phyloP scores from a whole-genome alignment of 164 flowering plant species.

The Aristolochia californica region DNA sequence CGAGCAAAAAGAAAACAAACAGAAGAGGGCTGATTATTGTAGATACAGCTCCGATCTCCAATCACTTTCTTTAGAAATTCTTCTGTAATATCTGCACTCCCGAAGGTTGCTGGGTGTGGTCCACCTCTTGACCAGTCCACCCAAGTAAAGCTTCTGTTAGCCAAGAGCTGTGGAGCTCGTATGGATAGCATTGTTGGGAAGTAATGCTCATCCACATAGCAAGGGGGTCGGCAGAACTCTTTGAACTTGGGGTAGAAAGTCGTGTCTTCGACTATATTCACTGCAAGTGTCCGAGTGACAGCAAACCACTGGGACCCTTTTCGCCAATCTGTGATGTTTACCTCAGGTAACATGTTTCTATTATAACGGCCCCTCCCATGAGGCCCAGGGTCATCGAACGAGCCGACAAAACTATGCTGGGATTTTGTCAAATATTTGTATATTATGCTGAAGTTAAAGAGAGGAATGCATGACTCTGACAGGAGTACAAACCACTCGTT shows the following conservation, averaged over 20 bases:
- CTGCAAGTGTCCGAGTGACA: conserved; percentile 51
- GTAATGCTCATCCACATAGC: conserved; percentile 94
- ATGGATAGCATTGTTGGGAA: conserved; percentile 81
- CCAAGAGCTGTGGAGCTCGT: conserved; percentile 42
- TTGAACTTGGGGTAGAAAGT: conserved; percentile 54
- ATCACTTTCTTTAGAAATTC: conserved; percentile 37
- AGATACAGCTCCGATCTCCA: conserved; percentile 32
- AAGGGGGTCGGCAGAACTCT: conserved; percentile 64
- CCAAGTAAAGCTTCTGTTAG: conserved; percentile 71
- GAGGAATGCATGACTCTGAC: conserved; percentile 89
- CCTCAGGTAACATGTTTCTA: conserved; percentile 52
- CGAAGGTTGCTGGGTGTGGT: conserved; percentile 83
- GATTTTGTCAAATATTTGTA: conserved; percentile 57
- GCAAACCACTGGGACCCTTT: conserved; percentile 98
- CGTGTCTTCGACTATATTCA: conserved; percentile 45
- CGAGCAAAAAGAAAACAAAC: conserved; percentile 71
- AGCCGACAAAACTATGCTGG: conserved; percentile 57
- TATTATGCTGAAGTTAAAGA: conserved; percentile 48
- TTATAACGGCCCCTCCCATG: conserved; percentile 81
- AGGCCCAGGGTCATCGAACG: conserved; percentile 68
- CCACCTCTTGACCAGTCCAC: conserved; percentile 97
- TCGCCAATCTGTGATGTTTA: conserved; percentile 65
- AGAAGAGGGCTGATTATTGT: conserved; percentile 40
- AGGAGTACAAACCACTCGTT: conserved; percentile 78
- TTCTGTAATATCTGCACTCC: conserved; percentile 50